Conservation (phyloP, 2,329 filamentous ascomycete genomes). For the Ceratocystis colombiana region DNA sequence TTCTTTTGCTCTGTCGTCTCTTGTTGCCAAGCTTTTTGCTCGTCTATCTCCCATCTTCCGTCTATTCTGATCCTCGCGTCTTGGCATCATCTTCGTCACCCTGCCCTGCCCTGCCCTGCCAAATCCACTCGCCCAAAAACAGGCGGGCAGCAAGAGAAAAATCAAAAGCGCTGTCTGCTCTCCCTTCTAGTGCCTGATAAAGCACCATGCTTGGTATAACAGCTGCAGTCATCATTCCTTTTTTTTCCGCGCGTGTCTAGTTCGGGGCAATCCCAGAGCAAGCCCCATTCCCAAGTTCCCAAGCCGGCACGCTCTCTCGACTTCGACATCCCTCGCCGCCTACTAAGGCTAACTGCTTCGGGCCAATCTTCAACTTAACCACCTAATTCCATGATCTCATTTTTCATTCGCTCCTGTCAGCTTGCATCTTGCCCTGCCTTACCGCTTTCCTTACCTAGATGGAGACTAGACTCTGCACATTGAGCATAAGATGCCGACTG, state of each 20-base stretch:
- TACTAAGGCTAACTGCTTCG: neutral
- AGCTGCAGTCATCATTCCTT: neutral
- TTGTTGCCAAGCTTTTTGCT: neutral
- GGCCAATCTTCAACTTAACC: neutral
- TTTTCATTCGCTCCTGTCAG: neutral
- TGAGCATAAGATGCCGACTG: neutral
- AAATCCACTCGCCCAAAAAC: neutral
- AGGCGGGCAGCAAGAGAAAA: neutral
- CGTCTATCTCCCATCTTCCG: neutral
- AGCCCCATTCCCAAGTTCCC: neutral
- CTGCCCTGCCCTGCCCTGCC: neutral
- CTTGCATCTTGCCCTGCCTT: neutral
- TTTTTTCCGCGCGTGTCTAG: neutral
- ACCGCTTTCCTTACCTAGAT: neutral
- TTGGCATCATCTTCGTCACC: constrained; percentile 4
- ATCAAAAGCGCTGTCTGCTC: neutral
- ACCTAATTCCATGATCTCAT: neutral
- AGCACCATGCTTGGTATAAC: neutral
- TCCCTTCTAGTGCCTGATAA: neutral
- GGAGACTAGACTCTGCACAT: constrained; percentile 4
- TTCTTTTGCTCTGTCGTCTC: constrained; percentile 10
- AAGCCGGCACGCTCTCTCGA: neutral
- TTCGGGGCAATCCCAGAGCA: neutral
- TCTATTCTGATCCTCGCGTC: neutral
- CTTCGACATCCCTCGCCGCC: neutral